Conservation (phyloP, 1,284 basidiomycete species). For the Ustilago cynodontis region DNA sequence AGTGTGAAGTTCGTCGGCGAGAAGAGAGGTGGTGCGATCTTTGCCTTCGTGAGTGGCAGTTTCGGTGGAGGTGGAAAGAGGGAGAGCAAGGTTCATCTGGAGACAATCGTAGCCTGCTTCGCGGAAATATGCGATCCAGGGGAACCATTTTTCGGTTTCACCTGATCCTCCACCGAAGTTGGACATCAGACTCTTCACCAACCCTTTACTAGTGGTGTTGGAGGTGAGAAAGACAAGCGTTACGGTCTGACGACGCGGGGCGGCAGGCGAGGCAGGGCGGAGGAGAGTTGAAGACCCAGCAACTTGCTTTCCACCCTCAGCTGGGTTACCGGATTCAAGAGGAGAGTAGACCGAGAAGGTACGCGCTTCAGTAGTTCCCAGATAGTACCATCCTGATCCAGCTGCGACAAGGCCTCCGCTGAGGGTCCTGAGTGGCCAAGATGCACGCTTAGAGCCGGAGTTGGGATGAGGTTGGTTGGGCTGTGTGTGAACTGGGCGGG, state of each 20-base stretch:
- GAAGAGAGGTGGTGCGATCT: neutral
- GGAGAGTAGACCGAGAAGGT: slow-evolving; percentile 32
- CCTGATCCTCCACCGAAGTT: slow-evolving; percentile 18
- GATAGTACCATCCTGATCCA: slow-evolving; percentile 27
- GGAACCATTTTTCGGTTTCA: slow-evolving; percentile 38
- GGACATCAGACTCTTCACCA: slow-evolving; percentile 34
- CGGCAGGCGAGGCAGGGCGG: slow-evolving; percentile 38
- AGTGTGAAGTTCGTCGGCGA: slow-evolving; percentile 41
- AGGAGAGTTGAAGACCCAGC: slow-evolving; percentile 28
- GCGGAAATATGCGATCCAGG: slow-evolving; percentile 51
- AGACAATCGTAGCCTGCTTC: slow-evolving; percentile 53
- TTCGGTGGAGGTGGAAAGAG: neutral
- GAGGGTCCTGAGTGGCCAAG: slow-evolving; percentile 28
- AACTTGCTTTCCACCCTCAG: slow-evolving; percentile 3
- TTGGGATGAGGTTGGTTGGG: neutral
- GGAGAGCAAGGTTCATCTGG: slow-evolving; percentile 45
- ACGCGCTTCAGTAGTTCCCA: neutral
- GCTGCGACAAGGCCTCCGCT: slow-evolving; percentile 34
- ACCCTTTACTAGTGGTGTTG: slow-evolving; percentile 2
- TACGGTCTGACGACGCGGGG: slow-evolving; percentile 36
- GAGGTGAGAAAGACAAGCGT: slow-evolving; percentile 44
- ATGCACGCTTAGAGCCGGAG: neutral
- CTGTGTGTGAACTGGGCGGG: slow-evolving; percentile 12
- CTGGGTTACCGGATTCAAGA: slow-evolving; percentile 12
- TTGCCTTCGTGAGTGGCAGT: neutral